Evolutionary conservation across 2,329 filamentous ascomycete species (phyloP), one percentile per base, ranked within the genome.

Genomic region (Dryadomyces quercus-mongolicae): DNA sequence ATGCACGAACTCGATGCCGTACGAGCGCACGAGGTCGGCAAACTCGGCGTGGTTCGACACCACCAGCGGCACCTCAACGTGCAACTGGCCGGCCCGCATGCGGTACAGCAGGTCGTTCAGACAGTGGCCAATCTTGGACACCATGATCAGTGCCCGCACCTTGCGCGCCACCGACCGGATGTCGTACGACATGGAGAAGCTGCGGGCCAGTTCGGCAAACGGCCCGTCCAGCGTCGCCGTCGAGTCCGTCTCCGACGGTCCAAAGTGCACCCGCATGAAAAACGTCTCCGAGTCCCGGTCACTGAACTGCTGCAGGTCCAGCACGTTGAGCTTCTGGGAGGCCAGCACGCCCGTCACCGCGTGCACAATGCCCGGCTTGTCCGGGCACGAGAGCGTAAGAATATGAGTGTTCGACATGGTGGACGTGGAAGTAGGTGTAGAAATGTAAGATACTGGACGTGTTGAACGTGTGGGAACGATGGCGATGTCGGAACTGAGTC

Each of bases 201-300:
- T 74, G 52, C 70, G 62, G 3, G 84, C 84, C 52, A 88, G 80
- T 45, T 74, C 68, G 31, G 73, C 69, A 62, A 92, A 84, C 7
- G 79, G 75, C 54, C 66, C 67, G 8, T 64, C 67, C 49, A 89
- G 71, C 59, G 77, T 69, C 20, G 73, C 73, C 50, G 73, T 78
- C 57, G 70, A 74, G 56, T 66, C 67, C 7, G 73, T 69, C 42
- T 74, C 67, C 6, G 74, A 74, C 57, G 85, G 79, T 10, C 81
- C 84, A 63, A 92, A 92, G 68, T 91, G 87, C 62, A 92, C 86
- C 66, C 88, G 81, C 88, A 93, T 92, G 73, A 93, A 93, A 74
- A 93, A 93, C 55, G 78, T 84, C 65, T 86, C 73, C 20, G 84
- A 86, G 22, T 74, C 78, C 25, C 82, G 80, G 69, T 92, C 88